A percentile compares a stretch with the other conserved stretches of the same genome.
These are phyloP conservation scores for Metarhizium guizhouense DNA, from an alignment of 2,329 filamentous ascomycete species.

Conservation along the genomic window DNA sequence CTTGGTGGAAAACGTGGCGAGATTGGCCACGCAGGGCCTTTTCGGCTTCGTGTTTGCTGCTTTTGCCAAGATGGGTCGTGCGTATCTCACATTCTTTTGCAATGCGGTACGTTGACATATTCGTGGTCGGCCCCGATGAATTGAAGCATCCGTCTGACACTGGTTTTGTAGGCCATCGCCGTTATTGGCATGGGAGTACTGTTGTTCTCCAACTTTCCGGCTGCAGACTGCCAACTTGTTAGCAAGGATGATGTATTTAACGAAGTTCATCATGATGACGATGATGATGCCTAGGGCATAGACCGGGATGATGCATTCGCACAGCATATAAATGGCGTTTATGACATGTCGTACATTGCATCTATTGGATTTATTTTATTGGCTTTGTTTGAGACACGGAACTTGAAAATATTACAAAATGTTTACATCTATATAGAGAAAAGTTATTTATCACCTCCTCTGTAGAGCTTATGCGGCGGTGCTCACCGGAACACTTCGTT, in stretches of 20 bases:
- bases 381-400: no score
- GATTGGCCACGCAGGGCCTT: slow-evolving; percentile 52
- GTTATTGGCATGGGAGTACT: slow-evolving; percentile 32
- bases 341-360: background rate
- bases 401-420: no score
- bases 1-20: slow-evolving; percentile 59
- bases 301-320: background rate
- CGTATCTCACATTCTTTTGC: slow-evolving; percentile 56
- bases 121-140: background rate
- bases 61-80: slow-evolving; percentile 49
- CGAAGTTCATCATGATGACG: background rate
- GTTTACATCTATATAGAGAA: no score
- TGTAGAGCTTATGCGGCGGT: no score
- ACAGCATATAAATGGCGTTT: background rate
- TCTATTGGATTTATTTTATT: no score
- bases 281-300: background rate
- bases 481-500: no score
- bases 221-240: slow-evolving; percentile 25
- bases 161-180: slow-evolving; percentile 35
- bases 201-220: slow-evolving; percentile 33
- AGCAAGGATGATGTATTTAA: slow-evolving; percentile 12
- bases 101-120: slow-evolving; percentile 44
- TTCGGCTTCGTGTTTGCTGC: slow-evolving; percentile 61
- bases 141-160: background rate
- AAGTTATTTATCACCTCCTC: no score